Evolutionary conservation across 768 basidiomycete genomes (phyloP).

Genomic region (Tephrocybe sp.): DNA sequence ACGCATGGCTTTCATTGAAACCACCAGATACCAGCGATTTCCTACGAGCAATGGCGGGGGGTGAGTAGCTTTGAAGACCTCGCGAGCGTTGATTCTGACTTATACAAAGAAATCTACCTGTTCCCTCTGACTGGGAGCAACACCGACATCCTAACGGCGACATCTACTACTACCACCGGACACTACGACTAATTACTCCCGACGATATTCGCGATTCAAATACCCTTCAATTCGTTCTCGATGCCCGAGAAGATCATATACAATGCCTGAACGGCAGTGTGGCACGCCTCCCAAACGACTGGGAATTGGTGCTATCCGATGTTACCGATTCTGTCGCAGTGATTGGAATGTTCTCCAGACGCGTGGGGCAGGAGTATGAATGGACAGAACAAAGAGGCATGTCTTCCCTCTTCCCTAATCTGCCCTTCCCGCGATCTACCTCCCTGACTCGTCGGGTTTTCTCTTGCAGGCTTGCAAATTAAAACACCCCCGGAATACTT

Average conservation of each 20-base stretch:
- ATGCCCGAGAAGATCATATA: constrained; percentile 36
- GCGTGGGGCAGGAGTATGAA: constrained; percentile 28
- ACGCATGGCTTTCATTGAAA: constrained; percentile 19
- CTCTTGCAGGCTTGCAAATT: constrained; percentile 24
- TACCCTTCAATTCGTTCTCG: constrained; percentile 32
- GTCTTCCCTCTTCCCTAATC: constrained; percentile 3
- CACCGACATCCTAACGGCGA: constrained; percentile 45
- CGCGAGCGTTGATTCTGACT: neutral
- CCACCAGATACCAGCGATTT: constrained; percentile 20
- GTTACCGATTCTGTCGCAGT: constrained; percentile 32
- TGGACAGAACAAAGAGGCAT: constrained; percentile 37
- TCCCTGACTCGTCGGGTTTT: neutral
- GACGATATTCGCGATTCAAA: constrained; percentile 36
- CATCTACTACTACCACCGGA: constrained; percentile 40
- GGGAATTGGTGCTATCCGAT: constrained; percentile 40
- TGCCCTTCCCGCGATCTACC: neutral
- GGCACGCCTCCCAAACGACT: constrained; percentile 33
- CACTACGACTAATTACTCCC: constrained; percentile 36
- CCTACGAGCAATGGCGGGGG: constrained; percentile 11
- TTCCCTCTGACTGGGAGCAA: constrained; percentile 32
- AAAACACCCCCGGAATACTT: constrained; percentile 31
- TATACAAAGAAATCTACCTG: constrained; percentile 7
- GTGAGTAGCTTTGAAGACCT: constrained; percentile 2
- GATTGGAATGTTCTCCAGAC: constrained; percentile 39
- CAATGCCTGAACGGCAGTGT: constrained; percentile 31